Base-by-base conservation (phyloP, 192 early-diverging fungal species). In the Dissophora ornata region DNA sequence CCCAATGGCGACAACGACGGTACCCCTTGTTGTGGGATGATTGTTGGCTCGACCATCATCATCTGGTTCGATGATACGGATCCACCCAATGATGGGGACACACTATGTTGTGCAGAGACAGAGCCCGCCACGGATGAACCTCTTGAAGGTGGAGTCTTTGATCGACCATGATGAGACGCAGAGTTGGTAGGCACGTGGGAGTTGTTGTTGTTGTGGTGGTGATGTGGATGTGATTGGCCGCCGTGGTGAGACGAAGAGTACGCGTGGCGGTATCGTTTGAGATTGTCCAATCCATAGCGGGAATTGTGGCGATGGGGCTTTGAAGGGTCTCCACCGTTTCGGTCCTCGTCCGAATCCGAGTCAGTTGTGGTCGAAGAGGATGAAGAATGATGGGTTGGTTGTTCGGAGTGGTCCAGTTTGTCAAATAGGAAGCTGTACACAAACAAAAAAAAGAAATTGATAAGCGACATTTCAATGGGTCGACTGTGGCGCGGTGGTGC, bases 341-440 rank as follows among this genome's bases (percentile, higher is more conserved):
- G 36, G 8, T 68, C 66, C 4, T 52, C 56, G 10, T 68, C 66
- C 18, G 55, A 42, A 21, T 69, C 57, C 48, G 67, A 69, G 40
- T 61, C 67, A 15, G 57, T 54, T 3, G 67, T 61, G 36, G 67
- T 61, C 1, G 66, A 58, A 18, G 66, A 58, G 4, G 66, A 58
- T 12, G 56, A 18, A 0, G 66, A 58, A 3, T 55, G 66, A 41
- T 58, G 44, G 46, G 47, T 33, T 8, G 34, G 36, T 19, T 66
- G 55, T 18, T 64, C 71, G 1, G 62, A 52, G 25, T 71, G 63
- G 30, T 80, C 79, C 49, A 80, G 38, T 49, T 67, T 26, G 24
- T 80, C 79, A 34, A 80, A 80, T 5, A 80, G 64, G 40, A 80
- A 80, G 50, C 79, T 80, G 21, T 30, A 40, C 40, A 24, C 9